phyloP scores from a whole-genome alignment of 2,329 filamentous ascomycete species.

The Westerdykella sp. region DNA sequence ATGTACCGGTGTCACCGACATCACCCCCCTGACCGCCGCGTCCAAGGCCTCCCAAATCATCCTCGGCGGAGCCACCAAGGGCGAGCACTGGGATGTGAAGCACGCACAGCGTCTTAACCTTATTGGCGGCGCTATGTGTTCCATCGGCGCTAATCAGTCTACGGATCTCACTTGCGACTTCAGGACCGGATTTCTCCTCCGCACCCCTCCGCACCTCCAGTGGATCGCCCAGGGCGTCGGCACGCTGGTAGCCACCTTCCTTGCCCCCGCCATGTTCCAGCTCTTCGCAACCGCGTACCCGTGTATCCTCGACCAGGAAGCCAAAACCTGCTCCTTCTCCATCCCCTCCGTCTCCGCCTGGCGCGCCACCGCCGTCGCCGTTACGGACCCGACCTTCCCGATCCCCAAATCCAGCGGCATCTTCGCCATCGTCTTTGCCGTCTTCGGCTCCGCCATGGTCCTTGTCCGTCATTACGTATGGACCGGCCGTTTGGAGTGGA shows the following conservation, averaged over 20 bases:
- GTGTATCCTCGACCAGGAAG: constrained; percentile 52
- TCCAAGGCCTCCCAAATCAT: constrained; percentile 65
- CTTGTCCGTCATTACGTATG: constrained; percentile 52
- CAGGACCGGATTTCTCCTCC: constrained; percentile 61
- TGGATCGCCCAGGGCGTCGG: constrained; percentile 61
- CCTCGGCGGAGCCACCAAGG: constrained; percentile 58
- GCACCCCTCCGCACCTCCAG: constrained; percentile 59
- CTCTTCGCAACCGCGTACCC: constrained; percentile 64
- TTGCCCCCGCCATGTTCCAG: constrained; percentile 61
- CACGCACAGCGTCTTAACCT: constrained; percentile 60
- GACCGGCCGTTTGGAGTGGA: constrained; percentile 49
- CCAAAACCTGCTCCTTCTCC: constrained; percentile 51
- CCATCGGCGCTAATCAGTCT: constrained; percentile 37
- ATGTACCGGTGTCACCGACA: constrained; percentile 54
- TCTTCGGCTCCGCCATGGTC: constrained; percentile 48
- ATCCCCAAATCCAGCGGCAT: constrained; percentile 53
- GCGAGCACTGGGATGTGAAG: constrained; percentile 44
- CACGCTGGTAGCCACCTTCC: constrained; percentile 58
- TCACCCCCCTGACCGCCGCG: constrained; percentile 59
- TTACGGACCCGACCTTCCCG: constrained; percentile 51
- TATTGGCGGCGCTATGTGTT: constrained; percentile 50
- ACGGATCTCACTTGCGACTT: constrained; percentile 54
- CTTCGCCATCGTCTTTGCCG: constrained; percentile 52
- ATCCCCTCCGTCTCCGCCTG: constrained; percentile 61
- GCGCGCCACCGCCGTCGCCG: constrained; percentile 58